Percentiles rank a stretch among this genome's conserved stretches.
phyloP scores from a whole-genome alignment of 805 yeast genomes.

The Myxozyma nipponensis region DNA sequence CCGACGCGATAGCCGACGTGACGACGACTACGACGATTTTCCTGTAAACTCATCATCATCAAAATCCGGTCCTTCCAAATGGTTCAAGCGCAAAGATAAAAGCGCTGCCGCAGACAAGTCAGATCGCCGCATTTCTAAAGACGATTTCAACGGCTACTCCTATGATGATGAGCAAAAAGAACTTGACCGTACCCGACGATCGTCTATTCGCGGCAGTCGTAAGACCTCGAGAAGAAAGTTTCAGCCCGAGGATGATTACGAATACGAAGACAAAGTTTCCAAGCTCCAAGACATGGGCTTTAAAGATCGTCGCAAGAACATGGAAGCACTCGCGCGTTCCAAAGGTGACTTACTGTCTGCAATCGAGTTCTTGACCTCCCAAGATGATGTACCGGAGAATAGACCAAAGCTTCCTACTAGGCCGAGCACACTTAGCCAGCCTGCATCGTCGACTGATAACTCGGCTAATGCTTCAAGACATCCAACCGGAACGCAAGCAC shows the following conservation, averaged over 20 bases:
- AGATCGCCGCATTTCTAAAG: slow-evolving; percentile 1
- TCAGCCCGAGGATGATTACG: slow-evolving; percentile 22
- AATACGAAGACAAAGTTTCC: slow-evolving; percentile 42
- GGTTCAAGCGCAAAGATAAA: slow-evolving; percentile 17
- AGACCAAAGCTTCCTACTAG: slow-evolving; percentile 20
- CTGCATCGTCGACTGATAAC: slow-evolving; percentile 3
- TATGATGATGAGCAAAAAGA: neutral
- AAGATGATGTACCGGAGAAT: slow-evolving; percentile 8
- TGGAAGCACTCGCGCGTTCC: slow-evolving; percentile 60
- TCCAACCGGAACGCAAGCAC: slow-evolving; percentile 4
- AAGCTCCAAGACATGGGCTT: slow-evolving; percentile 55
- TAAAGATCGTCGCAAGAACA: slow-evolving; percentile 50
- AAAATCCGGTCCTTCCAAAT: slow-evolving; percentile 5
- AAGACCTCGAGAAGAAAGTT: neutral
- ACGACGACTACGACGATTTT: neutral
- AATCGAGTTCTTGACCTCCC: slow-evolving; percentile 41
- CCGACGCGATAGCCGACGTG: neutral
- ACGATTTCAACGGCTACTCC: neutral
- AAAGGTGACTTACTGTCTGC: slow-evolving; percentile 61
- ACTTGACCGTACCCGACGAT: neutral
- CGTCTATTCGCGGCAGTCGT: neutral
- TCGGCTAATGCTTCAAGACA: neutral
- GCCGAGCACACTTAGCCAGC: slow-evolving; percentile 11
- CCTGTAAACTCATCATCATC: neutral
- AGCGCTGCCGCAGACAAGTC: neutral